Percentiles rank a stretch among this genome's conserved stretches.
Conservation (phyloP, 2,329 filamentous ascomycete species). For the Rhynchosporium agropyri region DNA sequence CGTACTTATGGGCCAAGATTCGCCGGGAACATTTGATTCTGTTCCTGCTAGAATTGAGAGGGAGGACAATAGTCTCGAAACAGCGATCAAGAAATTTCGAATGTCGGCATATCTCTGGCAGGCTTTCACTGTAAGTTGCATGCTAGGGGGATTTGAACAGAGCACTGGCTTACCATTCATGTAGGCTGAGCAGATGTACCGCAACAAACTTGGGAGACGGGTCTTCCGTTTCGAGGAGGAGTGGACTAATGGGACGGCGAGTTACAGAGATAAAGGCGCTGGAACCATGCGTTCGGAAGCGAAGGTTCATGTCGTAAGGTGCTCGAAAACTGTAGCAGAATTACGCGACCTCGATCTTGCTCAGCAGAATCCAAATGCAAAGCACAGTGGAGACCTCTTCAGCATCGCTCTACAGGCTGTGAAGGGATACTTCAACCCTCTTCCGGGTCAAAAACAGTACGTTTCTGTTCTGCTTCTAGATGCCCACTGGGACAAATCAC, state of each 20-base stretch:
- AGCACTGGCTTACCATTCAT: neutral
- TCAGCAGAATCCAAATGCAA: conserved; percentile 73
- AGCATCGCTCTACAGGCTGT: conserved; percentile 77
- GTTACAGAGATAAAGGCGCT: conserved; percentile 69
- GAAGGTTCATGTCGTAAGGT: conserved; percentile 82
- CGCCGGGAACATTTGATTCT: conserved; percentile 81
- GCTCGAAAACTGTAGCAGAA: conserved; percentile 82
- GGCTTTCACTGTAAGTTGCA: conserved; percentile 67
- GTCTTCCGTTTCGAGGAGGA: conserved; percentile 93
- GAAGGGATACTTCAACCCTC: conserved; percentile 72
- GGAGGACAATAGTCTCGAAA: conserved; percentile 81
- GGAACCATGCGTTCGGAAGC: conserved; percentile 86
- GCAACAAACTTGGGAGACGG: conserved; percentile 82
- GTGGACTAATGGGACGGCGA: conserved; percentile 84
- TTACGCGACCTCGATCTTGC: conserved; percentile 76
- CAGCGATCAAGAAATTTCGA: conserved; percentile 84
- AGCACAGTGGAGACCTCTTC: conserved; percentile 74
- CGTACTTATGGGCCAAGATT: conserved; percentile 86
- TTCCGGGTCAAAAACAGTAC: conserved; percentile 80
- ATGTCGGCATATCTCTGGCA: conserved; percentile 98
- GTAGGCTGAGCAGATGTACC: conserved; percentile 85
- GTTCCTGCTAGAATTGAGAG: conserved; percentile 72
- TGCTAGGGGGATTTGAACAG: neutral
- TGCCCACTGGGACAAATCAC: conserved; percentile 77
- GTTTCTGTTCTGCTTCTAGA: conserved; percentile 88